Percentiles rank a stretch among this genome's conserved stretches.
Conservation (phyloP, 129 eudicot genomes). For the Flaveria brownii region DNA sequence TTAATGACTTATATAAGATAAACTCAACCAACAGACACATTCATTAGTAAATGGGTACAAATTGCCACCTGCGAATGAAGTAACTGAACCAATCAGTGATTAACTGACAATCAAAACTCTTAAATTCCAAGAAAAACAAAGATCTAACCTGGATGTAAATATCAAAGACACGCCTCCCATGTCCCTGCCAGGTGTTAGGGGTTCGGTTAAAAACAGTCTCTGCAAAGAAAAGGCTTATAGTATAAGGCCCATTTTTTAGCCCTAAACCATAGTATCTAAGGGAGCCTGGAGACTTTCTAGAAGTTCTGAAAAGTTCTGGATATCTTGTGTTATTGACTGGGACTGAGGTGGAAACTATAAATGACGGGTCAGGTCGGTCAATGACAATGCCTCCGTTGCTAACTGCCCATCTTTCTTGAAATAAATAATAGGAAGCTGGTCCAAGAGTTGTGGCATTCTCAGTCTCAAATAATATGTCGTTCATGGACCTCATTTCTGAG, state of each 20-base stretch:
- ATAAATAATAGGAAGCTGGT: slow-evolving; percentile 41
- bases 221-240: slow-evolving; percentile 47
- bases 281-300: slow-evolving; percentile 54
- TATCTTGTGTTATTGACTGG: slow-evolving; percentile 34
- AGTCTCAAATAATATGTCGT: slow-evolving; percentile 40
- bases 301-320: slow-evolving; percentile 50
- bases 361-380: slow-evolving; percentile 39
- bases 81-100: neutral
- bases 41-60: neutral
- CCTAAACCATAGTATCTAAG: slow-evolving; percentile 66
- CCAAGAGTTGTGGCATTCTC: slow-evolving; percentile 49
- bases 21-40: neutral
- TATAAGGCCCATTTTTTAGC: slow-evolving; percentile 49
- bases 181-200: slow-evolving; percentile 40
- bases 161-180: slow-evolving; percentile 55
- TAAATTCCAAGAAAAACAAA: neutral
- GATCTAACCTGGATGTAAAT: slow-evolving; percentile 50
- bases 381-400: slow-evolving; percentile 48
- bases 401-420: slow-evolving; percentile 47
- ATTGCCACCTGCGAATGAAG: neutral
- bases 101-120: neutral
- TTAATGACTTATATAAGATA: neutral
- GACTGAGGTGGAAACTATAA: slow-evolving; percentile 32
- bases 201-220: slow-evolving; percentile 41
- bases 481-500: slow-evolving; percentile 36